Percentiles rank a stretch among this genome's conserved stretches.
These are phyloP conservation scores for Gracilaria caudata DNA, from an alignment of 23 red algal genomes.

Conservation along the genomic window DNA sequence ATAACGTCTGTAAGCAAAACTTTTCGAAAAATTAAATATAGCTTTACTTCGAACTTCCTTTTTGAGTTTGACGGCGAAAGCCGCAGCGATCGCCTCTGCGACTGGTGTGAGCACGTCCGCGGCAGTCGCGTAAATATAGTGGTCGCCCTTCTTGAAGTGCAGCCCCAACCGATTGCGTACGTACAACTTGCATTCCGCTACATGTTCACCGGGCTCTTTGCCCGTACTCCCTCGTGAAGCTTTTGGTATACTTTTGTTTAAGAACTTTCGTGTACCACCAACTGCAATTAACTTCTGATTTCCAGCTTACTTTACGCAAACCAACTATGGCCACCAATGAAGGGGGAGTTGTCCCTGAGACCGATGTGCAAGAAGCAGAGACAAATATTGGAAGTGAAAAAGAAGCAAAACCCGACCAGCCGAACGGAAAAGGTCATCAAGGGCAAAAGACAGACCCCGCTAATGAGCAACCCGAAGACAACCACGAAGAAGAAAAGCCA, in stretches of 20 bases:
- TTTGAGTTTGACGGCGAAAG: no score
- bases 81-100: no score
- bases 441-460: conserved; percentile 5
- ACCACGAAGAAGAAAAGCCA: conserved; percentile 13
- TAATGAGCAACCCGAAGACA: background rate
- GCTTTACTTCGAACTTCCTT: background rate
- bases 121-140: background rate
- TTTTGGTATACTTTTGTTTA: background rate
- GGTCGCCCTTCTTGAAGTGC: background rate
- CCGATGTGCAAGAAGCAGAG: background rate
- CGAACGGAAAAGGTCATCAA: conserved; percentile 22
- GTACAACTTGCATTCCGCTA: background rate
- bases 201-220: background rate
- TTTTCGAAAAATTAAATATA: background rate
- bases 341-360: background rate
- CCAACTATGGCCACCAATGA: conserved; percentile 22
- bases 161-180: background rate
- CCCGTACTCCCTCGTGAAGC: background rate
- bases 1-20: background rate
- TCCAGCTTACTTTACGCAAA: conserved; percentile 2
- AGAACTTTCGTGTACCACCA: background rate
- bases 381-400: background rate
- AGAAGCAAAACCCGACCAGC: background rate
- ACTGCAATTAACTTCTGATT: conserved; percentile 23
- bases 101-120: background rate